Evolutionary conservation across 2,329 filamentous ascomycete genomes (phyloP), one percentile per base, ranked within the genome.

Genomic region (Diaporthe amygdali): DNA sequence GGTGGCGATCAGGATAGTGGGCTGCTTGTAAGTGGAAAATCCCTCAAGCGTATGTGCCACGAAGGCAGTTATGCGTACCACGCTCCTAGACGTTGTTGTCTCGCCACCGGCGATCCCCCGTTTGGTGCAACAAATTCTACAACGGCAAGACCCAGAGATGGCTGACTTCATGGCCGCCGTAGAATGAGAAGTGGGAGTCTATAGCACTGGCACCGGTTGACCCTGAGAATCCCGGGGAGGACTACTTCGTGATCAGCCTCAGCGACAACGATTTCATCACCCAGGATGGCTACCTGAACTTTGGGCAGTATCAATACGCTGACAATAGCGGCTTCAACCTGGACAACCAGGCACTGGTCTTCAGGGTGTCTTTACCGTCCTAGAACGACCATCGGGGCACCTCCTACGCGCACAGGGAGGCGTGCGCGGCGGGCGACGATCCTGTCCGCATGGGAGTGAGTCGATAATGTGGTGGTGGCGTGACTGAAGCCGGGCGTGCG

Each of bases 221-320:
- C 75, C 84, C 84, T 1, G 74, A 82, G 55, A 78, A 79, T 67
- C 79, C 80, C 3, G 76, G 78, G 47, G 78, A 79, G 27, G 84
- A 88, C 32, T 94, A 89, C 79, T 93, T 90, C 76, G 78, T 94
- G 41, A 88, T 94, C 73, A 89, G 87, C 15, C 81, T 93, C 61
- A 92, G 88, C 70, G 92, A 94, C 76, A 93, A 94, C 77, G 92
- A 94, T 78, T 94, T 94, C 75, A 90, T 94, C 70, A 94, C 92
- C 0, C 91, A 94, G 78, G 84, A 94, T 78, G 91, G 90, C 69
- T 76, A 74, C 74, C 87, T 91, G 79, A 87, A 92, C 74, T 84
- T 82, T 71, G 91, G 91, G 9, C 80, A 83, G 69, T 84, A 88
- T 52, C 77, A 78, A 15, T 93, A 91, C 75, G 79, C 82, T 6